phyloP scores from a whole-genome alignment of 2,329 filamentous ascomycete species.

The Fusarium proliferatum region DNA sequence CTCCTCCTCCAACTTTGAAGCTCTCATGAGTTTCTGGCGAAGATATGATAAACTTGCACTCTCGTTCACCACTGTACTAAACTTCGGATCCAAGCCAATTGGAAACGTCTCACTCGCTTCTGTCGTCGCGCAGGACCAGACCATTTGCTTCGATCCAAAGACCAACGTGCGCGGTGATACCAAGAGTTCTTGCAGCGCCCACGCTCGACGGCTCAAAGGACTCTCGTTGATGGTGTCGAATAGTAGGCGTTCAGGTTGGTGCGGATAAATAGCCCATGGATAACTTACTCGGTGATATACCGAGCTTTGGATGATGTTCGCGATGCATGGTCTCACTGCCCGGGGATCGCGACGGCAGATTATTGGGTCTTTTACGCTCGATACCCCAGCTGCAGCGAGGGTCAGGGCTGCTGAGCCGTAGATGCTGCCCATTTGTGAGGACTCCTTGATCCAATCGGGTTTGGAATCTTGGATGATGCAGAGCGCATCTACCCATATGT shows the following conservation, averaged over 20 bases:
- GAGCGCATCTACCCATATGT: not conserved
- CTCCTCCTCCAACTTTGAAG: not conserved
- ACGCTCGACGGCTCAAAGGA: not conserved
- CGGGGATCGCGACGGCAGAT: not conserved
- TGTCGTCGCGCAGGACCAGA: not conserved
- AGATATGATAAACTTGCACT: not conserved
- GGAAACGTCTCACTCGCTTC: conserved; percentile 8
- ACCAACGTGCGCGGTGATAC: not conserved
- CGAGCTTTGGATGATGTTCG: not conserved
- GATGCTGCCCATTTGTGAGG: not conserved
- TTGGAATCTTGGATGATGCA: not conserved
- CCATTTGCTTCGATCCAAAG: not conserved
- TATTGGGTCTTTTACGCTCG: not conserved
- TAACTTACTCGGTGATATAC: not conserved
- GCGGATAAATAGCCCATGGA: conserved; percentile 6
- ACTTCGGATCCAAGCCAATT: not conserved
- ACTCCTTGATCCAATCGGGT: not conserved
- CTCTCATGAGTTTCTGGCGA: not conserved
- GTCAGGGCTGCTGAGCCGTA: not conserved
- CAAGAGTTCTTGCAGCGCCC: not conserved
- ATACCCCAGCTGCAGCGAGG: not conserved
- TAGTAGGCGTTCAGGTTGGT: not conserved
- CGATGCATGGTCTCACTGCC: not conserved
- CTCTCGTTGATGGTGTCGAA: not conserved
- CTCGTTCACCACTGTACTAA: not conserved